Conservation (phyloP, 2,329 filamentous ascomycete species). For the Alternaria ethzedia region DNA sequence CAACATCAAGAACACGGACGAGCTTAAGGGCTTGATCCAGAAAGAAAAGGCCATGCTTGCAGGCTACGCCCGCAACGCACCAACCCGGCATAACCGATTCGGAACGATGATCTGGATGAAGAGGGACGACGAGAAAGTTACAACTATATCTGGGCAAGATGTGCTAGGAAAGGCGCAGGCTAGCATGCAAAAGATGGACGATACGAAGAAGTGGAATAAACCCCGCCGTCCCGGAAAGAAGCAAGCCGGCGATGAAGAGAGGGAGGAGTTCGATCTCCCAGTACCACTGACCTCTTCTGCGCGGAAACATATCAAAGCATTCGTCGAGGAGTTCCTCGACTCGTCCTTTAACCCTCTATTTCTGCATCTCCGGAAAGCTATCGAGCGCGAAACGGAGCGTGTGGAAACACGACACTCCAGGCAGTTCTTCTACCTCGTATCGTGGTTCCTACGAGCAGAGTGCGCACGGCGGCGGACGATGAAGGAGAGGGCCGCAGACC, state of each 20-base stretch:
- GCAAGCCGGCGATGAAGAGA: conserved; percentile 46
- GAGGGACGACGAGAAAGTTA: conserved; percentile 80
- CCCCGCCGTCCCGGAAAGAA: conserved; percentile 63
- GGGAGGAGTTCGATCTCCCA: conserved; percentile 74
- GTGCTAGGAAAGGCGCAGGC: conserved; percentile 75
- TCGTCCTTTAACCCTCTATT: conserved; percentile 93
- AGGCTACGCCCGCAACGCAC: conserved; percentile 76
- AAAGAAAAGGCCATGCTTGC: conserved; percentile 86
- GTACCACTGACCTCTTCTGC: conserved; percentile 74
- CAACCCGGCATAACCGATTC: conserved; percentile 90
- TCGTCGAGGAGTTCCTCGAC: conserved; percentile 93
- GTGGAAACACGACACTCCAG: conserved; percentile 76
- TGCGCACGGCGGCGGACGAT: conserved; percentile 67
- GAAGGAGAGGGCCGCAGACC: conserved; percentile 60
- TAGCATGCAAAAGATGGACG: conserved; percentile 87
- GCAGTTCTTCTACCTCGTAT: conserved; percentile 90
- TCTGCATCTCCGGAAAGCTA: conserved; percentile 81
- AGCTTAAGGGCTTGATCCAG: conserved; percentile 75
- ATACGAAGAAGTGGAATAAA: conserved; percentile 86
- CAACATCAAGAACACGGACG: conserved; percentile 70
- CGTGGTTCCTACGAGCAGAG: conserved; percentile 92
- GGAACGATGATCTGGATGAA: conserved; percentile 98
- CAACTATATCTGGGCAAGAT: conserved; percentile 87
- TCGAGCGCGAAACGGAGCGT: conserved; percentile 87
- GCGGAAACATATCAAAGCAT: conserved; percentile 76